Conservation (phyloP, 768 basidiomycete species). For the Lentinula guzmanii region DNA sequence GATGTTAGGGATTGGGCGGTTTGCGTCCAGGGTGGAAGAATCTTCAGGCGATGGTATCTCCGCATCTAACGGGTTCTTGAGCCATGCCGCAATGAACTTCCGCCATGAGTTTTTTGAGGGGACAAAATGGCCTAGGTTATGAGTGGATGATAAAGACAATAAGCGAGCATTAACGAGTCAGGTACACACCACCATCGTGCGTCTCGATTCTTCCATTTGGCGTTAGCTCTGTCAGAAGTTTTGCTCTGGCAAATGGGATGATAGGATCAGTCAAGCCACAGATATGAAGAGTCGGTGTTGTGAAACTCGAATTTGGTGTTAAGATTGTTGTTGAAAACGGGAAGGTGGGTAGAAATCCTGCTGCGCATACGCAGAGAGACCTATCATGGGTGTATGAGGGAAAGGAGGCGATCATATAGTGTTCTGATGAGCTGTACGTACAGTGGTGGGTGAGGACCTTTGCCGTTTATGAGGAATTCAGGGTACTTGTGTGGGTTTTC, state of each 20-base stretch:
- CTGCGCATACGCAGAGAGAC: constrained; percentile 62
- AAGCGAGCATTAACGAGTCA: not conserved
- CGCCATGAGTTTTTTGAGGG: constrained; percentile 76
- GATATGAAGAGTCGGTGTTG: constrained; percentile 74
- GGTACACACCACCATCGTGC: constrained; percentile 69
- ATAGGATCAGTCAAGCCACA: constrained; percentile 72
- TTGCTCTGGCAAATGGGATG: constrained; percentile 64
- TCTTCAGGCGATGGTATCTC: constrained; percentile 39
- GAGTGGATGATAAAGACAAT: not conserved
- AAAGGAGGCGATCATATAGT: not conserved
- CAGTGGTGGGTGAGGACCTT: constrained; percentile 73
- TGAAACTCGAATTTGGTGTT: constrained; percentile 32
- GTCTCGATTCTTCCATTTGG: constrained; percentile 57
- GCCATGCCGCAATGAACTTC: constrained; percentile 64
- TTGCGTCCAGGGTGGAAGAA: not conserved
- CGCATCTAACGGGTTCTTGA: constrained; percentile 40
- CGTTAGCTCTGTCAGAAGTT: constrained; percentile 48
- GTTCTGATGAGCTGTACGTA: constrained; percentile 25
- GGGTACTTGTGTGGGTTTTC: constrained; percentile 48
- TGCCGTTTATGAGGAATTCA: constrained; percentile 56
- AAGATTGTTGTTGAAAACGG: constrained; percentile 46
- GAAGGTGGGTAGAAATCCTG: constrained; percentile 58
- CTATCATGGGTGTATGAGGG: constrained; percentile 28
- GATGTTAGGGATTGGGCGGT: not conserved
- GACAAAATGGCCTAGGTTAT: constrained; percentile 66